Evolutionary conservation across 2,329 filamentous ascomycete genomes (phyloP), one percentile per base, ranked within the genome.

Genomic region (Bipolaris sorokiniana): DNA sequence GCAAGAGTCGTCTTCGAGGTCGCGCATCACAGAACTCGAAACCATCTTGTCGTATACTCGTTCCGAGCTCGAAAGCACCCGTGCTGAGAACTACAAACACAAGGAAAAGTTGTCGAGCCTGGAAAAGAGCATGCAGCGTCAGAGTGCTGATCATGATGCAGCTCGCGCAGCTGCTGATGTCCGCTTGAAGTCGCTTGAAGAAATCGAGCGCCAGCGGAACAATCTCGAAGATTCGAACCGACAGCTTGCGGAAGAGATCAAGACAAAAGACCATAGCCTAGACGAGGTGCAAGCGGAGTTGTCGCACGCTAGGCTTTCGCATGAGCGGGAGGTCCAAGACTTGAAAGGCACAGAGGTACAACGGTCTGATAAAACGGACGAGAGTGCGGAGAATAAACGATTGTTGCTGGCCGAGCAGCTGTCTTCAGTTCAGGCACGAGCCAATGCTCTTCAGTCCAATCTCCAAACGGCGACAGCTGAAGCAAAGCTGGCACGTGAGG

Each of bases 11-110:
- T 56, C 64, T 13, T 69, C 71, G 10, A 64, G 64, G 26, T 69
- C 66, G 13, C 71, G 72, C 37, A 74, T 75, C 26, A 70, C 66
- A 2, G 70, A 76, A 48, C 69, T 76, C 28, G 73, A 75, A 44
- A 74, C 74, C 3, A 66, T 75, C 11, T 63, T 75, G 7, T 64
- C 70, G 1, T 76, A 69, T 51, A 74, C 73, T 7, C 68, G 69
- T 5, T 66, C 66, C 3, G 74, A 76, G 47, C 64, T 75, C 2
- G 73, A 75, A 15, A 56, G 56, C 26, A 53, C 68, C 11, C 69
- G 72, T 6, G 62, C 60, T 2, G 70, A 72, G 26, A 67, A 64
- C 34, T 73, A 73, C 63, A 71, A 63, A 52, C 67, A 74, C 23
- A 71, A 70, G 36, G 71, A 72, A 11, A 61, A 48, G 20, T 51